Evolutionary conservation across 2,329 filamentous ascomycete species (phyloP), one percentile per base, ranked within the genome.

Genomic region (Stachybotrys chlorohalonatus): DNA sequence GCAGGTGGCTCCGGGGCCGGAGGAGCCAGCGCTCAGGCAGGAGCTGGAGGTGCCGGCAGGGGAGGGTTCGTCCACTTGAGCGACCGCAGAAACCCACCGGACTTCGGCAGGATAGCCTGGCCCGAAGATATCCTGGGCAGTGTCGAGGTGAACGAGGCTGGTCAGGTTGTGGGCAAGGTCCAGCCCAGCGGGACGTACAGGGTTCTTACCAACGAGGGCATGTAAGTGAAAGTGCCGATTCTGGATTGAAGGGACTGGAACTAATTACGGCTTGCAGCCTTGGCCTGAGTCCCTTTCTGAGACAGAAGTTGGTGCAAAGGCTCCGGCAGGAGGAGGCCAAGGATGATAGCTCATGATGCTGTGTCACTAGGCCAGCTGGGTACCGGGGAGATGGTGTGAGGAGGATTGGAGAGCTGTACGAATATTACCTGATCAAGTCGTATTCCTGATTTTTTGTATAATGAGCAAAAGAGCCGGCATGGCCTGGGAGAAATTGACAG

Each of bases 91-190:
- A 85, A 85, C 52, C 82, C 83, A 2, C 84, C 83, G 0, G 84
- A 86, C 61, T 87, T 78, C 73, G 84, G 84, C 15, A 70, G 85
- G 53, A 87, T 87, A 64, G 83, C 84, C 2, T 86, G 81, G 75
- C 84, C 84, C 1, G 84, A 87, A 62, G 84, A 88, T 62, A 88
- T 88, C 45, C 72, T 88, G 53, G 85, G 84, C 45, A 87, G 84
- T 58, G 75, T 87, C 47, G 80, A 86, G 64, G 84, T 87, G 6
- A 75, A 86, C 63, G 75, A 73, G 1, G 59, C 69, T 7, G 85
- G 85, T 0, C 65, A 77, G 31, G 79, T 86, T 52, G 71, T 84
- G 31, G 81, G 82, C 24, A 77, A 75, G 58, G 80, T 81, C 58
- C 76, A 83, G 66, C 72, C 76, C 1, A 85, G 82, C 57, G 81